A percentile compares a stretch with the other conserved stretches of the same genome.
phyloP scores from a whole-genome alignment of 345 rosid genomes.

The Populus euphratica region DNA sequence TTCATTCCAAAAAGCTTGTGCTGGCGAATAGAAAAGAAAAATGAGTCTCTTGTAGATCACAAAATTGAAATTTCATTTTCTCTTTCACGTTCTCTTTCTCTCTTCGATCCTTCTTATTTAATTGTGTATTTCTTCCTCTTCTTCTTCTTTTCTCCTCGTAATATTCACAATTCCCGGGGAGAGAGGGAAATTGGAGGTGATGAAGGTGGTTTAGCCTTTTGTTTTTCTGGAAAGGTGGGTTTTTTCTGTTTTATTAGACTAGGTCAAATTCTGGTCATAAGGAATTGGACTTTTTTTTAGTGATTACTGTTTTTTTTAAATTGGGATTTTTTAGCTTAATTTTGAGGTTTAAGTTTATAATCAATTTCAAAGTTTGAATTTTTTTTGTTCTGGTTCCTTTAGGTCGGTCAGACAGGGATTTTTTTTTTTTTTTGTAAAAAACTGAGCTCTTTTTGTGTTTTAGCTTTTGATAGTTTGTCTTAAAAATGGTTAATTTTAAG shows the following conservation, averaged over 20 bases:
- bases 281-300: neutral
- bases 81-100: constrained; percentile 1
- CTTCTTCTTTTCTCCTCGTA: neutral
- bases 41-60: neutral
- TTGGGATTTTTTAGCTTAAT: neutral
- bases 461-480: neutral
- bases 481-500: constrained; percentile 6
- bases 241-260: constrained; percentile 18
- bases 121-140: constrained; percentile 18
- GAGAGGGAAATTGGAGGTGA: constrained; percentile 29
- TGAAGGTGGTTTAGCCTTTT: constrained; percentile 1
- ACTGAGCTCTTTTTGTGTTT: neutral
- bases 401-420: constrained; percentile 22
- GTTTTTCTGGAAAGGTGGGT: constrained; percentile 30
- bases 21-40: neutral
- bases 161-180: constrained; percentile 15
- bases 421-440: neutral
- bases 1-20: neutral
- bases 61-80: neutral
- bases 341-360: constrained; percentile 2
- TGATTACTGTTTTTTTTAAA: neutral
- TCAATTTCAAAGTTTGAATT: neutral
- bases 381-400: neutral
- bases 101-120: constrained; percentile 5
- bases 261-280: constrained; percentile 16